Evolutionary conservation across 2,329 filamentous ascomycete genomes (phyloP).

Genomic region (Chaetoscypha palmicola): DNA sequence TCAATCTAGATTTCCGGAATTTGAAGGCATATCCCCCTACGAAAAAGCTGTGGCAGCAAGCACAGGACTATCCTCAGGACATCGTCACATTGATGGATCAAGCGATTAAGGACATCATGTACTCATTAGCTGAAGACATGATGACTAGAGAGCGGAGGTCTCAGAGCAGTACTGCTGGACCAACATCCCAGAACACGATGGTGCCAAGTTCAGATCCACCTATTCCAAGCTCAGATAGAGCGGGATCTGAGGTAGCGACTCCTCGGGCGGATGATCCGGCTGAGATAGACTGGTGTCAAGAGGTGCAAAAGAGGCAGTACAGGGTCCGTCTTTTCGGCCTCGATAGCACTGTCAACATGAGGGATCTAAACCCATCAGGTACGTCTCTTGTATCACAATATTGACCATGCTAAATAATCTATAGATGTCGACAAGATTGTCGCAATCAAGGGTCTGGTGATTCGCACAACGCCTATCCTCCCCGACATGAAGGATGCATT

Average conservation of each 20-base stretch:
- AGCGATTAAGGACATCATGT: conserved; percentile 84
- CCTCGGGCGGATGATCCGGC: conserved; percentile 39
- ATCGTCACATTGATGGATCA: conserved; percentile 97
- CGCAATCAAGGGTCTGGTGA: conserved; percentile 91
- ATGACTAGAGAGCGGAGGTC: conserved; percentile 60
- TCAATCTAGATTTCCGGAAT: conserved; percentile 85
- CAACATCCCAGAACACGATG: conserved; percentile 38
- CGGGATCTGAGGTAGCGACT: conserved; percentile 41
- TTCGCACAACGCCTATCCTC: conserved; percentile 90
- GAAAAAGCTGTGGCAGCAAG: conserved; percentile 88
- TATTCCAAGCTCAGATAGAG: conserved; percentile 61
- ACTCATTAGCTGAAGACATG: conserved; percentile 77
- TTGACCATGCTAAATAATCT: conserved; percentile 23
- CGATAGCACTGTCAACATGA: conserved; percentile 80
- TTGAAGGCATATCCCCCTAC: conserved; percentile 90
- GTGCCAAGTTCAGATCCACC: conserved; percentile 7
- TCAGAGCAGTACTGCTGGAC: conserved; percentile 45
- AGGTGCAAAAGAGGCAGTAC: conserved; percentile 77
- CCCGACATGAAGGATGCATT: conserved; percentile 99
- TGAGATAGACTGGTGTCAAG: conserved; percentile 59
- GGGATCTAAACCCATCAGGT: conserved; percentile 86
- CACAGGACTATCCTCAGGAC: conserved; percentile 90
- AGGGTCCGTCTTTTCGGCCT: conserved; percentile 85
- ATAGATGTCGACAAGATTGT: conserved; percentile 92
- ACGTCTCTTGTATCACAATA: conserved; percentile 23